Percentiles rank a stretch among this genome's conserved stretches.
Evolutionary conservation across 2,329 filamentous ascomycete species (phyloP).

Genomic region (Talaromyces sp.): DNA sequence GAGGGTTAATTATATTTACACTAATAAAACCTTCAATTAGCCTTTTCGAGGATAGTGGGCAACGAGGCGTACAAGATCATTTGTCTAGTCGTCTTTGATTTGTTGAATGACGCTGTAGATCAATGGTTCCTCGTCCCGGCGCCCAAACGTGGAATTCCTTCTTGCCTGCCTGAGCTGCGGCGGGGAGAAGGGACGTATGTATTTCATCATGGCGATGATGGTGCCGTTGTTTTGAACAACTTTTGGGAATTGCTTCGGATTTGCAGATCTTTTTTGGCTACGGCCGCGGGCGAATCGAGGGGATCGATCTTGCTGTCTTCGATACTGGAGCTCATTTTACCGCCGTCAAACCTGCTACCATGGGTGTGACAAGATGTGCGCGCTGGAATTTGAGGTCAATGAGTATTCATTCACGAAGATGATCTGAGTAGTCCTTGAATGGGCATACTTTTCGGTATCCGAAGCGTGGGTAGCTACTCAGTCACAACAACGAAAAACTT

Average conservation of each 20-base stretch:
- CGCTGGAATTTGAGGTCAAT: constrained; percentile 37
- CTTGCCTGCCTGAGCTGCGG: constrained; percentile 47
- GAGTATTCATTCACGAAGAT: neutral
- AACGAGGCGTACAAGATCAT: constrained; percentile 69
- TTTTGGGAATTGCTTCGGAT: constrained; percentile 71
- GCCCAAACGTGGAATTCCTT: constrained; percentile 67
- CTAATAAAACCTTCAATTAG: neutral
- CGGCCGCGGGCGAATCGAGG: constrained; percentile 72
- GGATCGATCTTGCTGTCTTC: constrained; percentile 86
- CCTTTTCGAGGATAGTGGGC: neutral
- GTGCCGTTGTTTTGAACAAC: constrained; percentile 82
- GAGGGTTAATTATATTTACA: constrained; percentile 63
- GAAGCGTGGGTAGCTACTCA: constrained; percentile 82
- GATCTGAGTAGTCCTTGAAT: neutral
- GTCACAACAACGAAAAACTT: constrained; percentile 76
- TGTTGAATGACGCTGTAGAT: constrained; percentile 73
- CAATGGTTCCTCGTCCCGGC: constrained; percentile 65
- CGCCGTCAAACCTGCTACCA: constrained; percentile 82
- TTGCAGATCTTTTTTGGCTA: constrained; percentile 87
- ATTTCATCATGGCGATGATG: constrained; percentile 80
- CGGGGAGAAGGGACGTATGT: constrained; percentile 80
- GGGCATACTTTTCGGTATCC: constrained; percentile 63
- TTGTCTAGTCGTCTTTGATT: constrained; percentile 75
- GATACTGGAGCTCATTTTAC: constrained; percentile 82
- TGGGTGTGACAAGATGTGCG: constrained; percentile 76